Conservation (phyloP, 1,139 yeast species). For the Saccharomyces pastorianus region DNA sequence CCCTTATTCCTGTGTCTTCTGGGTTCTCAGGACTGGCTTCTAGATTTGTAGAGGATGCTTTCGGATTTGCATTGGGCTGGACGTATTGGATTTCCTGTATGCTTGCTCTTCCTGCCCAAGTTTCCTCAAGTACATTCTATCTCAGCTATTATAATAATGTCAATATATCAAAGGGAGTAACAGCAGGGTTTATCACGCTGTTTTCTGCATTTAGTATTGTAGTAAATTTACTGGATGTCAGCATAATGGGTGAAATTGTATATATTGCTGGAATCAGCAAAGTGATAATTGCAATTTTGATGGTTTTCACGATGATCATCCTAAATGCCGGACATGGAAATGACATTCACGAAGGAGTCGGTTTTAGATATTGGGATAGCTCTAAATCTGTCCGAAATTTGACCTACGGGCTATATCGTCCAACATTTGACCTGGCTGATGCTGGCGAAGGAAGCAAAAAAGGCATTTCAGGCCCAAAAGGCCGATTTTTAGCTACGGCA, state of each 20-base stretch:
- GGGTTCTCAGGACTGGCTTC: constrained; percentile 71
- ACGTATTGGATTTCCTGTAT: constrained; percentile 68
- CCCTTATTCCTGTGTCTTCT: constrained; percentile 72
- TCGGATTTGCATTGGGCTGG: constrained; percentile 77
- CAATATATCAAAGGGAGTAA: constrained; percentile 41
- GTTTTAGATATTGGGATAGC: constrained; percentile 61
- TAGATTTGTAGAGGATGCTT: constrained; percentile 74
- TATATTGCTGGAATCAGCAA: constrained; percentile 55
- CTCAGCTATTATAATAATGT: constrained; percentile 50
- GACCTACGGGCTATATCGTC: constrained; percentile 65
- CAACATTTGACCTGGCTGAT: constrained; percentile 52
- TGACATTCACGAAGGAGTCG: constrained; percentile 36
- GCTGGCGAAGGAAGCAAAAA: constrained; percentile 35
- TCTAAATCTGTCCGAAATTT: constrained; percentile 45
- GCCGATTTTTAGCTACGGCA: constrained; percentile 56
- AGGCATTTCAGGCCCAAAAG: constrained; percentile 55
- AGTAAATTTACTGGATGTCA: constrained; percentile 54
- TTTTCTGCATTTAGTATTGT: constrained; percentile 39
- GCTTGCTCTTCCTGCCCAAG: constrained; percentile 70
- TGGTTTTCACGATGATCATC: constrained; percentile 57
- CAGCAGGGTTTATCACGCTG: constrained; percentile 62
- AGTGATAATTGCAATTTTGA: constrained; percentile 42
- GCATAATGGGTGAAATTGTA: constrained; percentile 67
- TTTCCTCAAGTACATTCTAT: constrained; percentile 60
- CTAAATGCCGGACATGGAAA: constrained; percentile 42